These are phyloP conservation scores for Cordia subcordata DNA, from an alignment of 257 asterid genomes.

Conservation along the genomic window DNA sequence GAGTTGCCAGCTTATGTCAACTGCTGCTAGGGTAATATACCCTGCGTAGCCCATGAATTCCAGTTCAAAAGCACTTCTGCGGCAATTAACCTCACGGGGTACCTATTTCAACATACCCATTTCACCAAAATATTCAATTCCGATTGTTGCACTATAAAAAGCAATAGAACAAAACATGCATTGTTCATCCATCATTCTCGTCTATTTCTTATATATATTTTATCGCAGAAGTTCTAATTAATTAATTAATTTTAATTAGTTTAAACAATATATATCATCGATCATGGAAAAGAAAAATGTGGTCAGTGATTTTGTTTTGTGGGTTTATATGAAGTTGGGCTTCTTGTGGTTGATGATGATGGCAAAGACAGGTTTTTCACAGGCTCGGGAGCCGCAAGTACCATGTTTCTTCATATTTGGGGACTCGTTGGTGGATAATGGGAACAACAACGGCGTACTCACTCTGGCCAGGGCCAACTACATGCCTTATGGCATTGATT, in stretches of 20 bases:
- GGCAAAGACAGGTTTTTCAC: constrained; percentile 33
- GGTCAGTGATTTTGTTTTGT: constrained; percentile 16
- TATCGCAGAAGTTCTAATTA: too few relatives aligned
- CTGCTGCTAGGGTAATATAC: constrained; percentile 22
- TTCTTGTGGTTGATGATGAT: constrained; percentile 22
- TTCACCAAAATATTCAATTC: constrained; percentile 12
- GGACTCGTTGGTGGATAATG: constrained; percentile 87
- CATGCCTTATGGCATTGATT: constrained; percentile 79
- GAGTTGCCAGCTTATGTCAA: constrained; percentile 34
- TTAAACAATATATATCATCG: background rate
- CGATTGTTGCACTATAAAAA: background rate
- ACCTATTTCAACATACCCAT: background rate
- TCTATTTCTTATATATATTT: background rate
- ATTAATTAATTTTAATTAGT: too few relatives aligned
- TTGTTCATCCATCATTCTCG: too few relatives aligned
- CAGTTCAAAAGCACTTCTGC: constrained; percentile 23
- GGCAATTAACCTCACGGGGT: constrained; percentile 30
- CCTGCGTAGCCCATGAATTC: constrained; percentile 19
- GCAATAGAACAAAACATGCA: too few relatives aligned
- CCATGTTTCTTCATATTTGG: constrained; percentile 78
- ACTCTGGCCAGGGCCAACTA: constrained; percentile 79
- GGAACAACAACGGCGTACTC: constrained; percentile 72
- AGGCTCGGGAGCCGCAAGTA: constrained; percentile 46
- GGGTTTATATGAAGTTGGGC: constrained; percentile 13
- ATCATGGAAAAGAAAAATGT: constrained; percentile 19